A percentile compares a stretch with the other conserved stretches of the same genome.
Evolutionary conservation across 208 protist species (phyloP).

Genomic region (Trichomonas tenax): DNA sequence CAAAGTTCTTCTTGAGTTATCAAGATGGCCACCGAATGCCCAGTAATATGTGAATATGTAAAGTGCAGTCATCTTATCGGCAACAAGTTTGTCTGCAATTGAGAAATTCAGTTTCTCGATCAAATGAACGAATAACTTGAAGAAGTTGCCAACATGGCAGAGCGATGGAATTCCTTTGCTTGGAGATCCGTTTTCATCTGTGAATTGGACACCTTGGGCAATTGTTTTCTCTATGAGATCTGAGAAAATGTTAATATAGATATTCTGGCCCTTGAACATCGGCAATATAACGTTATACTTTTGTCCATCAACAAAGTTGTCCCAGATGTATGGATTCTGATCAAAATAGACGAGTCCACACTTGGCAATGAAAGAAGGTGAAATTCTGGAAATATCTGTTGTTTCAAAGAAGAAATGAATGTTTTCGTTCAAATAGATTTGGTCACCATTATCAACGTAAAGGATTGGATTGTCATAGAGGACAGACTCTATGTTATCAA

Average conservation of each 20-base stretch:
- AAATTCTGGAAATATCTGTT: constrained; percentile 79
- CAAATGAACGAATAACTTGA: not conserved
- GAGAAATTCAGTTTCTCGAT: not conserved
- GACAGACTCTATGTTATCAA: constrained; percentile 96
- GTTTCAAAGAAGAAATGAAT: constrained; percentile 92
- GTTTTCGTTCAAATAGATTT: constrained; percentile 65
- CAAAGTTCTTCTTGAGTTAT: constrained; percentile 55
- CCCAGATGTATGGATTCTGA: constrained; percentile 66
- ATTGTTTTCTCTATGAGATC: not conserved
- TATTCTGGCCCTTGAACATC: not conserved
- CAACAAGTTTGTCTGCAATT: not conserved
- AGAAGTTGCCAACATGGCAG: not conserved
- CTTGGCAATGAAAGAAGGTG: constrained; percentile 86
- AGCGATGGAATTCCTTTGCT: not conserved
- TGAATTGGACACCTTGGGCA: not conserved
- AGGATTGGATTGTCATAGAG: constrained; percentile 92
- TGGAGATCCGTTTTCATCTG: not conserved
- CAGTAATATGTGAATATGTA: constrained; percentile 74
- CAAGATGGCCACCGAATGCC: constrained; percentile 80
- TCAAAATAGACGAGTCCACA: constrained; percentile 93
- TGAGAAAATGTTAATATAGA: not conserved
- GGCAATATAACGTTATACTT: not conserved
- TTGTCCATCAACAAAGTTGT: not conserved
- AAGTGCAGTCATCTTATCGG: not conserved
- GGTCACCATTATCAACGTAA: constrained; percentile 77